Evolutionary conservation across 768 basidiomycete genomes (phyloP), one percentile per base, ranked within the genome.

Genomic region (Amanita pseudoporphyria): DNA sequence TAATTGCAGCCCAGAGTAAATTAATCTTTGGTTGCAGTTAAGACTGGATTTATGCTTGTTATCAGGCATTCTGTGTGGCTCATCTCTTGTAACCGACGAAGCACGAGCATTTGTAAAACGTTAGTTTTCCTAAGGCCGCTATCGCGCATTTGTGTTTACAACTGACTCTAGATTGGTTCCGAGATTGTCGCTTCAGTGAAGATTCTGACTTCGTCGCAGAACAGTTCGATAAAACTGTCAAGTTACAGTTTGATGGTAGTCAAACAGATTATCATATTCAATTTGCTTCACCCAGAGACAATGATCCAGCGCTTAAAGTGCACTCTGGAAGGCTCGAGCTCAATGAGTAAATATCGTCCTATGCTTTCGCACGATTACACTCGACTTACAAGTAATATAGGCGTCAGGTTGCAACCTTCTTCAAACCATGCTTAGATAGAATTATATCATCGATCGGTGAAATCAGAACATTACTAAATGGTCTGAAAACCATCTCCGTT

Each of bases 161-260:
- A 40, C 31, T 19, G 3, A 6, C 9, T 21, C 3, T 44, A 75
- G 72, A 48, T 18, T 64, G 64, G 46, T 60, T 76, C 12, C 48
- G 47, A 12, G 62, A 64, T 16, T 70, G 70, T 13, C 63, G 60
- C 43, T 76, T 64, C 32, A 41, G 53, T 2, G 67, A 67, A 5
- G 69, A 73, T 39, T 53, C 73, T n/a, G 50, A 55, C 21, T 52
- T 66, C 14, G 71, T 76, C 45, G 58, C 59, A 3, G 53, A 57
- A 10, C 58, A 58, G 30, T 77, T 77, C 45, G 74, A 76, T 55
- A 66, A 64, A 48, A 61, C 63, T 5, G 66, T 71, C 3, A 76
- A 74, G 49, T 60, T 65, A 2, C 58, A 61, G 14, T 76, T 76
- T 54, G 59, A 53, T 14, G 58, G 64, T 42, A 47, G 63, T 10